Evolutionary conservation across 2,329 filamentous ascomycete species (phyloP), one percentile per base, ranked within the genome.

Genomic region (Alternaria angustiovoidea): DNA sequence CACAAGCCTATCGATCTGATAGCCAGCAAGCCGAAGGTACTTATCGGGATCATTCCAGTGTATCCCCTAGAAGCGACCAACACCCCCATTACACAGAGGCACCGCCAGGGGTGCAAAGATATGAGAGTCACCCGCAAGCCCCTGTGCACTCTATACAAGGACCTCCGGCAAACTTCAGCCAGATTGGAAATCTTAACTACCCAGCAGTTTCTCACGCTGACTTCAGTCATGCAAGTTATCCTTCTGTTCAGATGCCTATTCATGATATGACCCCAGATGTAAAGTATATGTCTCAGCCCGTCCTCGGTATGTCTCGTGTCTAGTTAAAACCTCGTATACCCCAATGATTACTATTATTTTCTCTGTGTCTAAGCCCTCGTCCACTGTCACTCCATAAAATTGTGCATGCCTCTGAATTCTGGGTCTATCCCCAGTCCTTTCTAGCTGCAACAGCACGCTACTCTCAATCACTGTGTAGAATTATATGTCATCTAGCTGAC

Each of bases 281-380:
- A 73, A 75, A 76, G 59, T 76, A 76, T 72, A 70, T 77, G 69
- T 70, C 73, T 57, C 74, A 75, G 61, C 74, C 73, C 70, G 71
- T 74, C 67, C 75, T 77, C 64, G 75, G 76, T 78, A 78, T 78
- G 76, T 78, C 75, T 70, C 76, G 72, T 72, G 71, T 78, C 68
- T 78, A 76, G 74, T 75, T 73, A 69, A 61, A 69, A 70, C 67
- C 61, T 68, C 64, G 54, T 69, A 75, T 70, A 72, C 66, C 67
- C 69, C 69, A 75, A 71, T 69, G 65, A 73, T 61, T 70, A 73
- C 73, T 66, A 69, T 68, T 68, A 69, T 67, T 63, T 63, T 65
- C 64, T 66, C 58, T 51, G 57, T 64, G 65, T 60, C 61, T 36
- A 57, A 42, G 47, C 38, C 52, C 59, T 49, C 48, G 14, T 34